A percentile compares a stretch with the other conserved stretches of the same genome.
Evolutionary conservation across 2,329 filamentous ascomycete species (phyloP).

Genomic region (Diaporthe sp.): DNA sequence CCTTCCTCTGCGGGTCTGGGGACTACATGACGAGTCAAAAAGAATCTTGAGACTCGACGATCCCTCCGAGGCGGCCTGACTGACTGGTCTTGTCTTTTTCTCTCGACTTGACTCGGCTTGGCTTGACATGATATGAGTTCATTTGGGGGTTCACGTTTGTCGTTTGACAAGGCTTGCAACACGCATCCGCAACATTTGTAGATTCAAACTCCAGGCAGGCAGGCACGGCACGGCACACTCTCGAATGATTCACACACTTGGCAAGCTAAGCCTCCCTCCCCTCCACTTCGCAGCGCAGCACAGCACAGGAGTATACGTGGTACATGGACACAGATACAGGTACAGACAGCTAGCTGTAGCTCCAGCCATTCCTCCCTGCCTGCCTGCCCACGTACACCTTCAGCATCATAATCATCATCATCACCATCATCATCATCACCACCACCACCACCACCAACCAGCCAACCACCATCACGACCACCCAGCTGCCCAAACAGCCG

Average conservation of each 20-base stretch:
- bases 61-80: not conserved
- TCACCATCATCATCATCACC: not conserved
- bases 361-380: not conserved
- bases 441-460: not conserved
- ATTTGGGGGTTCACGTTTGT: not conserved
- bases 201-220: not conserved
- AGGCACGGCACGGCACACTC: not conserved
- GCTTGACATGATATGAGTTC: not conserved
- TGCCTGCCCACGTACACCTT: not conserved
- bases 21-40: slow-evolving; percentile 23
- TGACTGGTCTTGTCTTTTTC: not conserved
- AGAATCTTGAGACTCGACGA: slow-evolving; percentile 3
- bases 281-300: not conserved
- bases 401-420: not conserved
- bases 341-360: not conserved
- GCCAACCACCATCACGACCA: not conserved
- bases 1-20: slow-evolving; percentile 19
- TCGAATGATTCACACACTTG: not conserved
- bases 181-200: not conserved
- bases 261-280: not conserved
- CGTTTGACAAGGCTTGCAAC: not conserved
- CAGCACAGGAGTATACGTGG: not conserved
- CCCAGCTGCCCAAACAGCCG: not conserved
- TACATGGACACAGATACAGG: not conserved
- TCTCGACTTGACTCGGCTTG: not conserved